Conservation (phyloP, 257 asterid species). For the Fraxinus cuspidata region DNA sequence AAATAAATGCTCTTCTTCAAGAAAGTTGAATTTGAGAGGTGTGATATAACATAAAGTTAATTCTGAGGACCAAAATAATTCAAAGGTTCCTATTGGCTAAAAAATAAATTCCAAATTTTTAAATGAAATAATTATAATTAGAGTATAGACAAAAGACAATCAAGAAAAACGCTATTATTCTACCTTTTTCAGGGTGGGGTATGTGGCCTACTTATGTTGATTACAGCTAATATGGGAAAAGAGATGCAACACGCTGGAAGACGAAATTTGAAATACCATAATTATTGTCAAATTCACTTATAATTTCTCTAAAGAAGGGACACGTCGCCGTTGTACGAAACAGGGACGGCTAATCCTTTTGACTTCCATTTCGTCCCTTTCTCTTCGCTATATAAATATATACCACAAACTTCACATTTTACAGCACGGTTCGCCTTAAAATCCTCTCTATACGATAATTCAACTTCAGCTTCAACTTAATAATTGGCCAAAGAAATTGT, state of each 20-base stretch:
- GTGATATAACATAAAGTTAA: too few relatives aligned
- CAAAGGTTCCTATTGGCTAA: too few relatives aligned
- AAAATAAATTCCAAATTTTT: too few relatives aligned
- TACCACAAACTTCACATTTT: neutral
- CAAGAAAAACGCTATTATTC: neutral
- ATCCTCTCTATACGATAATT: neutral
- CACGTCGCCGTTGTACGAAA: constrained; percentile 72
- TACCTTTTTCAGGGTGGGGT: neutral
- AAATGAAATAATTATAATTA: too few relatives aligned
- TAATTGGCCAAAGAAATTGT: too few relatives aligned
- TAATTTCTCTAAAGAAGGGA: constrained; percentile 42
- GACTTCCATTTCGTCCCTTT: constrained; percentile 25
- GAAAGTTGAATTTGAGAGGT: too few relatives aligned
- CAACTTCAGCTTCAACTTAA: too few relatives aligned
- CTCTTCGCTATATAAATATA: constrained; percentile 19
- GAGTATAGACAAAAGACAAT: too few relatives aligned
- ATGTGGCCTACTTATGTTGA: constrained; percentile 41
- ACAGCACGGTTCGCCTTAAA: constrained; percentile 24
- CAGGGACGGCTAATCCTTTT: constrained; percentile 70
- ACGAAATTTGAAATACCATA: constrained; percentile 28
- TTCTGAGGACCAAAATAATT: too few relatives aligned
- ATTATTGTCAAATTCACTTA: constrained; percentile 14
- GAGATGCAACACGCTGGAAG: constrained; percentile 27
- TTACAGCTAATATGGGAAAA: constrained; percentile 51
- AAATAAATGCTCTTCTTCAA: too few relatives aligned